Conservation (phyloP, 2,329 filamentous ascomycete genomes). For the Diaporthe sp. region DNA sequence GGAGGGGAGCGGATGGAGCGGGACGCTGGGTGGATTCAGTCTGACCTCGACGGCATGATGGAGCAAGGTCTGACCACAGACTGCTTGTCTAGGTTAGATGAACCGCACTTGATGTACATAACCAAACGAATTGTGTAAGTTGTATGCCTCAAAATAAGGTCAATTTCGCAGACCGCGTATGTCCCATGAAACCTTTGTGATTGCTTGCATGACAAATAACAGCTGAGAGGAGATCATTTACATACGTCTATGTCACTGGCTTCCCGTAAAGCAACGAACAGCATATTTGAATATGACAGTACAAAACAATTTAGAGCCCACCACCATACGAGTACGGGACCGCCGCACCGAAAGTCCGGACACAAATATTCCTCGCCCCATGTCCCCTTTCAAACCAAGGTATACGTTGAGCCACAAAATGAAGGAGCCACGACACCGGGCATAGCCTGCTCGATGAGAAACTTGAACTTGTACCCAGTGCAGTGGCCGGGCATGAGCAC, state of each 20-base stretch:
- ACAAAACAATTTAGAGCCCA: too few species aligned
- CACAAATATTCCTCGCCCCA: rapidly evolving
- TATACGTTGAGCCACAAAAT: slow-evolving; percentile 60
- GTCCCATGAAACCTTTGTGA: too few species aligned
- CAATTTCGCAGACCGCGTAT: too few species aligned
- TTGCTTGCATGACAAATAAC: too few species aligned
- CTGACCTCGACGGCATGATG: slow-evolving; percentile 43
- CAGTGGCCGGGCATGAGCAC: slow-evolving; percentile 68
- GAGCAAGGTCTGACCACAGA: too few species aligned
- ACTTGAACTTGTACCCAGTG: slow-evolving; percentile 67
- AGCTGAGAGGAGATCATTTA: too few species aligned
- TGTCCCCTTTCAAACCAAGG: not conserved
- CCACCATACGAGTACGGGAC: too few species aligned
- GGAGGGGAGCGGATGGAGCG: slow-evolving; percentile 47
- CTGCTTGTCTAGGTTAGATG: not conserved
- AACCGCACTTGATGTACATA: not conserved
- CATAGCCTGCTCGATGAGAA: slow-evolving; percentile 63
- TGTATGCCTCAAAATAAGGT: not conserved
- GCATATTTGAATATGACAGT: too few species aligned
- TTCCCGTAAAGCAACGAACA: too few species aligned
- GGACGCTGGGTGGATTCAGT: slow-evolving; percentile 47
- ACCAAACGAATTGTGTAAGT: not conserved
- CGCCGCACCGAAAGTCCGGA: too few species aligned
- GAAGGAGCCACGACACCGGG: slow-evolving; percentile 62
- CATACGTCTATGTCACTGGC: too few species aligned